Evolutionary conservation across 2,329 filamentous ascomycete genomes (phyloP).

Genomic region (Akanthomyces muscarius): DNA sequence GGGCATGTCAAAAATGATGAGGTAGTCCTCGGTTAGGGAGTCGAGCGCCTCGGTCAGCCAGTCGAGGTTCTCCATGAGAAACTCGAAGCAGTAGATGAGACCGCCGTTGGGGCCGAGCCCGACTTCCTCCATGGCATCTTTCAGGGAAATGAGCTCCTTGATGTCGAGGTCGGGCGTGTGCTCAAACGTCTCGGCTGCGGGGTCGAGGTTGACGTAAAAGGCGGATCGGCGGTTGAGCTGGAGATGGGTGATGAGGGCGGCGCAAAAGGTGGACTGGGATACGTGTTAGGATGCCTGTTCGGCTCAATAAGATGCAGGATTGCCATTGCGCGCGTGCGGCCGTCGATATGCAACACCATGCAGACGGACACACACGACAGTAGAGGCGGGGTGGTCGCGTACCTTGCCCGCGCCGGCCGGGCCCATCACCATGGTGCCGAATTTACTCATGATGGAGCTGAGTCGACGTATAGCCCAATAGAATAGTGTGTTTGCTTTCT

Average conservation of each 20-base stretch:
- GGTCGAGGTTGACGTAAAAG: constrained; percentile 98
- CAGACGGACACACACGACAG: not conserved
- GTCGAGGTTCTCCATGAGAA: constrained; percentile 89
- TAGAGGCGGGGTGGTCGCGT: constrained; percentile 18
- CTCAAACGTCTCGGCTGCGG: constrained; percentile 86
- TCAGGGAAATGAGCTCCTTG: constrained; percentile 86
- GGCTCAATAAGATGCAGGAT: not conserved
- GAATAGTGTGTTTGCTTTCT: not conserved
- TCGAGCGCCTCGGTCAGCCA: constrained; percentile 84
- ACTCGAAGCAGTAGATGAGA: constrained; percentile 95
- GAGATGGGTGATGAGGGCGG: constrained; percentile 87
- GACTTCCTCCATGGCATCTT: constrained; percentile 96
- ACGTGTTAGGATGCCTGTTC: not conserved
- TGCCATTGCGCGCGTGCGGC: not conserved
- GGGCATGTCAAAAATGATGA: constrained; percentile 98
- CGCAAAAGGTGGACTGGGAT: constrained; percentile 82
- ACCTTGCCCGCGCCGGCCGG: constrained; percentile 93
- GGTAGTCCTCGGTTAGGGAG: constrained; percentile 84
- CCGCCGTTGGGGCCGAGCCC: constrained; percentile 87
- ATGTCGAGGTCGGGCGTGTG: constrained; percentile 93
- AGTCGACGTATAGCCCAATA: not conserved
- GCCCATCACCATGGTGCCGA: constrained; percentile 91
- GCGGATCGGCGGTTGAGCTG: constrained; percentile 86
- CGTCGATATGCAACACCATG: not conserved
- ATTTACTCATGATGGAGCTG: constrained; percentile 74